Conservation (phyloP, 306 rosid genomes). For the Cicer cuneatum region DNA sequence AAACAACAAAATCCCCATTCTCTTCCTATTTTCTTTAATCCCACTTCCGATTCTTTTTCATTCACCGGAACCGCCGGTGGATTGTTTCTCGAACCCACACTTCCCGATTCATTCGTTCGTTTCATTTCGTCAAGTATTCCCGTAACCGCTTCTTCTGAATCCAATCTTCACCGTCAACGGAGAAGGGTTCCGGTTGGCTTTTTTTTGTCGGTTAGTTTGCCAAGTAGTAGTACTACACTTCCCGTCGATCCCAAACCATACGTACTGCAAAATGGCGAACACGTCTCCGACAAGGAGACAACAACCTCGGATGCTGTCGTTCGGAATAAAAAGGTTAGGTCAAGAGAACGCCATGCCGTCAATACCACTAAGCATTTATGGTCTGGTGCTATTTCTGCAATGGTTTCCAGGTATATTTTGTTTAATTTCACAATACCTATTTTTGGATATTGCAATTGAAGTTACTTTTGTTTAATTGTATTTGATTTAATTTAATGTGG, state of each 20-base stretch:
- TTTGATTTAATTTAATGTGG: background rate
- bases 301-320: constrained; percentile 33
- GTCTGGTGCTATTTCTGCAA: constrained; percentile 98
- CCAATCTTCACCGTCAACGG: constrained; percentile 39
- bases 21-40: constrained; percentile 39
- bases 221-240: constrained; percentile 48
- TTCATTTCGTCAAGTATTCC: constrained; percentile 48
- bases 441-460: background rate
- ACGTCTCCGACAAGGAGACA: constrained; percentile 50
- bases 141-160: constrained; percentile 29
- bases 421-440: background rate
- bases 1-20: constrained; percentile 41
- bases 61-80: constrained; percentile 56
- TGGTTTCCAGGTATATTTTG: constrained; percentile 83
- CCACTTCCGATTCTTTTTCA: constrained; percentile 38
- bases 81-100: constrained; percentile 69
- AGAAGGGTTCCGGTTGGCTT: constrained; percentile 43
- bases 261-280: constrained; percentile 55
- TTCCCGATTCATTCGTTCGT: constrained; percentile 60
- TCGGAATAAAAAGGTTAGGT: constrained; percentile 49
- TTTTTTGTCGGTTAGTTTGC: constrained; percentile 77
- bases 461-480: background rate
- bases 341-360: constrained; percentile 63
- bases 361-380: constrained; percentile 90
- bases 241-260: constrained; percentile 60